Evolutionary conservation across 1,139 yeast species (phyloP).

Genomic region (Yamadazyma dendronema): DNA sequence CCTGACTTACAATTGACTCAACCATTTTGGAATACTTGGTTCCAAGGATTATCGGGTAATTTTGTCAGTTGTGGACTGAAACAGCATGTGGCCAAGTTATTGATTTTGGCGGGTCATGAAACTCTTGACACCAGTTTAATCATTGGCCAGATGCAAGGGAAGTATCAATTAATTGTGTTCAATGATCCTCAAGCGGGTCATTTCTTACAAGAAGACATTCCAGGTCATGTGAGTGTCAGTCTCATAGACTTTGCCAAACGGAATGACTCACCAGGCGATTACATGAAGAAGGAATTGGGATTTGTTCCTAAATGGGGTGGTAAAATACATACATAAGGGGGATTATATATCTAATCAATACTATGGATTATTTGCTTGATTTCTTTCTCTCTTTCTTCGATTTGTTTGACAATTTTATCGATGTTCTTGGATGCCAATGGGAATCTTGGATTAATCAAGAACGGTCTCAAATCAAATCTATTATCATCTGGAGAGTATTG

Average conservation of each 20-base stretch:
- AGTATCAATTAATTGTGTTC: slow-evolving; percentile 84
- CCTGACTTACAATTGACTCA: slow-evolving; percentile 60
- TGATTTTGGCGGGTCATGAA: slow-evolving; percentile 88
- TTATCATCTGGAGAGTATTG: slow-evolving; percentile 98
- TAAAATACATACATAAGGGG: slow-evolving; percentile 26
- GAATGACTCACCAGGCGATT: slow-evolving; percentile 37
- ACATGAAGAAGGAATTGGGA: slow-evolving; percentile 38
- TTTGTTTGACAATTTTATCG: slow-evolving; percentile 63
- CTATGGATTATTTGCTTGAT: slow-evolving; percentile 23
- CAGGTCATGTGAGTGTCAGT: slow-evolving; percentile 63
- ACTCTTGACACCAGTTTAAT: slow-evolving; percentile 79
- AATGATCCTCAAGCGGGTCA: slow-evolving; percentile 71
- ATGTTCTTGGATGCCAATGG: slow-evolving; percentile 89
- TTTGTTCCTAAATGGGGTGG: slow-evolving; percentile 56
- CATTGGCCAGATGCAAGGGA: slow-evolving; percentile 97
- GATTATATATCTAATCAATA: slow-evolving; percentile 24
- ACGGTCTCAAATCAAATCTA: slow-evolving; percentile 91
- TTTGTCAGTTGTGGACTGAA: slow-evolving; percentile 44
- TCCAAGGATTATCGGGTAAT: slow-evolving; percentile 59
- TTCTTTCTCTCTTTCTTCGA: slow-evolving; percentile 39
- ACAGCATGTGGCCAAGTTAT: slow-evolving; percentile 55
- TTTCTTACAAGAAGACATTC: slow-evolving; percentile 88
- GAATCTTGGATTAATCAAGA: slow-evolving; percentile 86
- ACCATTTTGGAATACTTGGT: slow-evolving; percentile 83
- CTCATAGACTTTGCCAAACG: slow-evolving; percentile 49